phyloP scores from a whole-genome alignment of 148 eudicot genomes.

The Rhododendron ovatum region DNA sequence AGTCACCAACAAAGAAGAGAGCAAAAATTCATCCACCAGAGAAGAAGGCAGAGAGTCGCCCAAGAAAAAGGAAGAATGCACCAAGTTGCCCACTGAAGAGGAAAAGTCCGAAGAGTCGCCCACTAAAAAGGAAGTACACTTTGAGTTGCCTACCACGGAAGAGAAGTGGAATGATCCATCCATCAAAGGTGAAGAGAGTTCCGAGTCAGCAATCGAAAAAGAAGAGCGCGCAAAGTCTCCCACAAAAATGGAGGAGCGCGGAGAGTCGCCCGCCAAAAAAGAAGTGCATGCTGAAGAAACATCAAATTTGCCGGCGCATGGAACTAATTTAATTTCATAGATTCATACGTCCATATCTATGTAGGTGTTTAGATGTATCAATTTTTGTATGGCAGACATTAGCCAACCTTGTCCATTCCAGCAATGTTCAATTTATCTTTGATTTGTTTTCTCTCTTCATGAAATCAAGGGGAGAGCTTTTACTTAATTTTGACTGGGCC shows the following conservation, averaged over 20 bases:
- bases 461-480: background rate
- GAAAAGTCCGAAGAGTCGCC: background rate
- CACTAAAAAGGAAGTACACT: background rate
- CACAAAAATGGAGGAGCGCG: conserved; percentile 9
- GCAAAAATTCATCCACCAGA: background rate
- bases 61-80: background rate
- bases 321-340: background rate
- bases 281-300: background rate
- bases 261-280: background rate
- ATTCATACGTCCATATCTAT: background rate
- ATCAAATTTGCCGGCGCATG: background rate
- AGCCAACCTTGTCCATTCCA: background rate
- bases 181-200: background rate
- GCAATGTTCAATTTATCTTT: background rate
- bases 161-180: background rate
- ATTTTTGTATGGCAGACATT: background rate
- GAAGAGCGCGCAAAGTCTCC: background rate
- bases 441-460: background rate
- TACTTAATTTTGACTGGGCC: background rate
- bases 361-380: background rate
- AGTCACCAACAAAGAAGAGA: background rate
- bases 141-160: background rate
- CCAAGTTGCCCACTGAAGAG: background rate
- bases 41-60: background rate
- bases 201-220: background rate